Evolutionary conservation across 768 basidiomycete genomes (phyloP).

Genomic region (Suillus hirtellus): DNA sequence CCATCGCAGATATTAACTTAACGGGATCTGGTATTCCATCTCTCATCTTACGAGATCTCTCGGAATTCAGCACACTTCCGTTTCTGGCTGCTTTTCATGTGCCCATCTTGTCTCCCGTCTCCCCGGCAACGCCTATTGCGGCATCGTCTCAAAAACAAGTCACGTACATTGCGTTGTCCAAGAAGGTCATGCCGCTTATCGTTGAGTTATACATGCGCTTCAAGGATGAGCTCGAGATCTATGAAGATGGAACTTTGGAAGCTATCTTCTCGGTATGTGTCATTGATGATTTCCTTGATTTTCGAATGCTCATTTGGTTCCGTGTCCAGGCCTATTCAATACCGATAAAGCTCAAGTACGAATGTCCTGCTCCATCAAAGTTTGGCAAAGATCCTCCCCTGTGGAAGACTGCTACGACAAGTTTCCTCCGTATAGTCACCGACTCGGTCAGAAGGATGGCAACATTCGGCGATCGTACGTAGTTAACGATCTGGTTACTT

Average conservation of each 20-base stretch:
- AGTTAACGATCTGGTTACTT: background rate
- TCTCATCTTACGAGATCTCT: slow-evolving; percentile 77
- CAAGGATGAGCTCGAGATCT: slow-evolving; percentile 2
- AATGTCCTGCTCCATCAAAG: slow-evolving; percentile 87
- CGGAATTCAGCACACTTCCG: slow-evolving; percentile 84
- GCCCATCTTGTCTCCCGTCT: slow-evolving; percentile 11
- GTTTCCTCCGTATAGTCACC: slow-evolving; percentile 72
- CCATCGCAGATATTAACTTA: slow-evolving; percentile 68
- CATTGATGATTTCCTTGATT: background rate
- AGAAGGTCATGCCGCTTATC: slow-evolving; percentile 82
- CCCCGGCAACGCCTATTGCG: slow-evolving; percentile 14
- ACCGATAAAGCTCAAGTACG: slow-evolving; percentile 92
- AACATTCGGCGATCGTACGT: slow-evolving; percentile 49
- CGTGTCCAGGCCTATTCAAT: slow-evolving; percentile 73
- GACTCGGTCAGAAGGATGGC: slow-evolving; percentile 59
- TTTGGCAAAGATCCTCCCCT: slow-evolving; percentile 85
- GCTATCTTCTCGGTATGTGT: slow-evolving; percentile 69
- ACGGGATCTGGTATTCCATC: slow-evolving; percentile 63
- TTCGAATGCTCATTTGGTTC: background rate
- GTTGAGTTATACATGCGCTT: slow-evolving; percentile 75
- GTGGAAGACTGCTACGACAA: slow-evolving; percentile 93
- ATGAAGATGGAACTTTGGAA: slow-evolving; percentile 80
- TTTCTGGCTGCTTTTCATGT: slow-evolving; percentile 77
- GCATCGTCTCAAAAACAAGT: slow-evolving; percentile 56
- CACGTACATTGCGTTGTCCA: slow-evolving; percentile 88